Evolutionary conservation across 805 yeast species (phyloP), one percentile per base, ranked within the genome.

Genomic region (Nakazawaea peltata): DNA sequence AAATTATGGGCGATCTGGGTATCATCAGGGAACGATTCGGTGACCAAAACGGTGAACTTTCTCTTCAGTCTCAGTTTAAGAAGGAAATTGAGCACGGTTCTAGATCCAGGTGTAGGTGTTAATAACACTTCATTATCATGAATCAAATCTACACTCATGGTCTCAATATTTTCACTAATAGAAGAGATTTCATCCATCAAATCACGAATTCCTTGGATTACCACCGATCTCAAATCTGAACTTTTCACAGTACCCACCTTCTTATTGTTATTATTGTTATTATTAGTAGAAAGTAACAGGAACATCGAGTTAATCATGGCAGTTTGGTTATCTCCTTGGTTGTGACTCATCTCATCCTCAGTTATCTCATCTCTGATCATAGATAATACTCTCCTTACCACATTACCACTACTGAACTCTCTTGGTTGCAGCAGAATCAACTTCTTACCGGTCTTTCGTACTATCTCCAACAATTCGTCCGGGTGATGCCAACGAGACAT

Each of bases 71-170:
- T 75, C 4, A 97, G 96, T 50, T 83, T 80, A 39, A 86, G 65
- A 41, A 92, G 63, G 48, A 92, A 92, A 47, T 86, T 86, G 38
- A 86, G 62, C 9, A 92, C 95, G 0, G 97, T 90, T 41, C 76
- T 74, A 1, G 96, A 85, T 28, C 79, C 85, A 5, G 97, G 97
- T 0, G 97, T 87, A n/a, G 97, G 96, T 0, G 97, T 85, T 35
- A 86, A 63, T 29, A 83, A 57, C 16, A 83, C 71, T 55, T 83
- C 92, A 51, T 87, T 82, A 49, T 92, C 97, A 57, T 90, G 97
- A 52, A 92, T 86, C 63, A 92, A 69, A 52, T 92, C 99, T 25
- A 81, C 81, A 13, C 95, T 81, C 78, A 87, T 84, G 40, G 79
- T 74, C 57, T 87, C 95, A 27, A 92, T 79, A 39, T 90, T 90